phyloP scores from a whole-genome alignment of 441 rosid species.

The Brassica hybrid region DNA sequence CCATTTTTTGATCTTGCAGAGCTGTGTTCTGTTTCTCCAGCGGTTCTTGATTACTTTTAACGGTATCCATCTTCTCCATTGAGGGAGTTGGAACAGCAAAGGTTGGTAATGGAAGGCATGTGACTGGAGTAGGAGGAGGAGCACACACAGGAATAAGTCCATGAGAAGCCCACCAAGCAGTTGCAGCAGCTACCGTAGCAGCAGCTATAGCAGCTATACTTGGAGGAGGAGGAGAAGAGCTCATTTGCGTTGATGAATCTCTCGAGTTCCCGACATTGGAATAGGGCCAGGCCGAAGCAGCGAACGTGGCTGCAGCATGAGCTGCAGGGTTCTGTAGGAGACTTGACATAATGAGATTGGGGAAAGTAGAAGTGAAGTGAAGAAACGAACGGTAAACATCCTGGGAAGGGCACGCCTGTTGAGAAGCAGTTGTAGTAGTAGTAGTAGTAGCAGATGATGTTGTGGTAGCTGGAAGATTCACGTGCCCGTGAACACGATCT shows the following conservation, averaged over 20 bases:
- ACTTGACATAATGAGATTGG: conserved; percentile 77
- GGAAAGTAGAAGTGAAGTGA: conserved; percentile 80
- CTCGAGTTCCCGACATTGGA: conserved; percentile 56
- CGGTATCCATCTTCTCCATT: conserved; percentile 32
- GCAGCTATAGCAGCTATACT: conserved; percentile 81
- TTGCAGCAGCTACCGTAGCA: conserved; percentile 96
- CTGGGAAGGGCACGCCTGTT: conserved; percentile 60
- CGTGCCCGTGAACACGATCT: conserved; percentile 52
- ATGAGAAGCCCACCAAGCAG: conserved; percentile 98
- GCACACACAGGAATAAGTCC: conserved; percentile 88
- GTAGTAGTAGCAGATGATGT: conserved; percentile 50
- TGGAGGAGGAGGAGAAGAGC: conserved; percentile 72
- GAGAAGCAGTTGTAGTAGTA: conserved; percentile 47
- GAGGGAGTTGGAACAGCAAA: conserved; percentile 49
- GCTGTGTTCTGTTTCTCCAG: conserved; percentile 53
- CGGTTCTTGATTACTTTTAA: no score
- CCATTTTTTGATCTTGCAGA: conserved; percentile 59
- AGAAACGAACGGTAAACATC: conserved; percentile 77
- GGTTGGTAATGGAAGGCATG: conserved; percentile 54
- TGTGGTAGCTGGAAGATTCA: conserved; percentile 50
- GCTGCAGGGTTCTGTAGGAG: conserved; percentile 93
- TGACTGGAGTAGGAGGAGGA: conserved; percentile 49
- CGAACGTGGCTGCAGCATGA: conserved; percentile 85
- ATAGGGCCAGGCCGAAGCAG: conserved; percentile 89
- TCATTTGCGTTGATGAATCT: conserved; percentile 58